Conservation (phyloP, 129 eudicot species). For the Chrysanthemum lavandulifolium region DNA sequence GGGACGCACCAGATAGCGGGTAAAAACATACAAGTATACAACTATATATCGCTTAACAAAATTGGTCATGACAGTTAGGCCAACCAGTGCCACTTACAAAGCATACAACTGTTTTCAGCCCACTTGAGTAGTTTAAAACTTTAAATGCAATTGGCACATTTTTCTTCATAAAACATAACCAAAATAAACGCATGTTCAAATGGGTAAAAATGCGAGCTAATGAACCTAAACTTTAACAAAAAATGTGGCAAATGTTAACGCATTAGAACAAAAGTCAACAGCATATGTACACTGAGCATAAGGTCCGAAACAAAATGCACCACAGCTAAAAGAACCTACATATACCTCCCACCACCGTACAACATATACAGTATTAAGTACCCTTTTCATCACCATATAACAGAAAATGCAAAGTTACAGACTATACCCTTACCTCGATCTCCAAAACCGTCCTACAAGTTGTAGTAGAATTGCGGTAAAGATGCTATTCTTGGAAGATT, state of each 20-base stretch:
- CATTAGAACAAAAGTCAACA: constrained; percentile 22
- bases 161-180: too few relatives aligned
- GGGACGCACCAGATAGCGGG: too few relatives aligned
- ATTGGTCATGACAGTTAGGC: too few relatives aligned
- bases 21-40: too few relatives aligned
- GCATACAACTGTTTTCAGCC: too few relatives aligned
- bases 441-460: constrained; percentile 34
- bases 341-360: constrained; percentile 22
- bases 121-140: too few relatives aligned
- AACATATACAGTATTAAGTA: constrained; percentile 29
- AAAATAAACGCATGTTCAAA: too few relatives aligned
- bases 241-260: neutral
- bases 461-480: constrained; percentile 68
- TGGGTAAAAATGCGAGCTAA: too few relatives aligned
- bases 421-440: constrained; percentile 16
- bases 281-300: constrained; percentile 25
- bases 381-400: constrained; percentile 12
- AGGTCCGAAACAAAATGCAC: constrained; percentile 18
- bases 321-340: neutral
- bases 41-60: too few relatives aligned
- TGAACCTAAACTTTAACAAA: neutral
- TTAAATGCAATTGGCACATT: too few relatives aligned
- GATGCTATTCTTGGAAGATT: constrained; percentile 92
- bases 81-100: too few relatives aligned
- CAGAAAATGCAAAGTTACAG: constrained; percentile 18